phyloP scores from a whole-genome alignment of 1,284 basidiomycete genomes.

The Apiotrichum laibachii region DNA sequence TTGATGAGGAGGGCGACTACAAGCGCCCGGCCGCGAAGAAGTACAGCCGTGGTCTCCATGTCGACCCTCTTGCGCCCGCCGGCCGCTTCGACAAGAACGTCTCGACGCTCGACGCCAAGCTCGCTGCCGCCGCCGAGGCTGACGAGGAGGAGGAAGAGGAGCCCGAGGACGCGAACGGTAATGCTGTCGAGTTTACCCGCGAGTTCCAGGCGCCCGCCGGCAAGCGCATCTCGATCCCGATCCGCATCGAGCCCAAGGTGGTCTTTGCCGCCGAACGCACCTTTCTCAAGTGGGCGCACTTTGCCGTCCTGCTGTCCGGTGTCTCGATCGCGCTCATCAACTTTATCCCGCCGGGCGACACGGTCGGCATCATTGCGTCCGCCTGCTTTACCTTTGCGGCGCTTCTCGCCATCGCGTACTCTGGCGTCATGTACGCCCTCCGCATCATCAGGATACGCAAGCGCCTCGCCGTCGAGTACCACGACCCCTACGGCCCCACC shows the following conservation, averaged over 20 bases:
- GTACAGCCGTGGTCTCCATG: constrained; percentile 59
- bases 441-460: constrained; percentile 73
- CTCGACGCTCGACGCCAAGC: constrained; percentile 46
- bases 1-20: constrained; percentile 18
- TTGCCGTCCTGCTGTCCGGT: constrained; percentile 79
- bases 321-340: constrained; percentile 89
- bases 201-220: constrained; percentile 76
- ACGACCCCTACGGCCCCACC: constrained; percentile 81
- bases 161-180: constrained; percentile 36
- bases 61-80: constrained; percentile 79
- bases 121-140: constrained; percentile 57
- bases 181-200: constrained; percentile 58
- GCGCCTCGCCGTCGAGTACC: constrained; percentile 72
- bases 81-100: constrained; percentile 70
- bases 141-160: constrained; percentile 50
- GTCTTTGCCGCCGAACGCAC: constrained; percentile 87
- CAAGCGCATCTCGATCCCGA: constrained; percentile 86
- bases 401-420: constrained; percentile 84
- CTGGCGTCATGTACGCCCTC: constrained; percentile 81
- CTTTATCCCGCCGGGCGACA: constrained; percentile 74
- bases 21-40: constrained; percentile 22
- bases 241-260: constrained; percentile 88
- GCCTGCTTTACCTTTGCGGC: constrained; percentile 84
- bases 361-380: constrained; percentile 75
- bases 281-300: constrained; percentile 81